Conservation (phyloP, 1,284 basidiomycete species). For the Tilletia caries region DNA sequence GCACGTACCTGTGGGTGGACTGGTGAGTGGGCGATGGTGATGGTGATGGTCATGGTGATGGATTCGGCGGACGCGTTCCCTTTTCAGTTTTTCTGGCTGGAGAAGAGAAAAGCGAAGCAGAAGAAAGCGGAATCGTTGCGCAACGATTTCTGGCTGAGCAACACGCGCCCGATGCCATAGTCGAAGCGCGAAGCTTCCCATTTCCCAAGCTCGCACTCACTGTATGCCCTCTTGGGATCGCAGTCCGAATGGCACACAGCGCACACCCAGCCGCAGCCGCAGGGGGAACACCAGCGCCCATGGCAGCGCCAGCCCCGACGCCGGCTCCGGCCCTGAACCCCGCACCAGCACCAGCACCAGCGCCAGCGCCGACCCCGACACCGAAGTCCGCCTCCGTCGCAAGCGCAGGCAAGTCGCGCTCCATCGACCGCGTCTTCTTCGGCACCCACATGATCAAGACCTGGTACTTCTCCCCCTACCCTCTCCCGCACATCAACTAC, state of each 20-base stretch:
- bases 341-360: background rate
- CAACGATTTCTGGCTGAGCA: constrained; percentile 9
- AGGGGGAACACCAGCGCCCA: background rate
- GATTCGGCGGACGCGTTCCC: background rate
- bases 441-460: constrained; percentile 51
- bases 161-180: too few relatives aligned
- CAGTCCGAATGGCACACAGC: too few relatives aligned
- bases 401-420: constrained; percentile 2
- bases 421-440: constrained; percentile 39
- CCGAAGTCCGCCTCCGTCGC: background rate
- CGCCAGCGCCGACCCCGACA: background rate
- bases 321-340: too few relatives aligned
- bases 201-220: too few relatives aligned
- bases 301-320: too few relatives aligned
- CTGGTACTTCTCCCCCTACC: constrained; percentile 53
- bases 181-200: too few relatives aligned
- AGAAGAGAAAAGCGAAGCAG: background rate
- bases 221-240: too few relatives aligned
- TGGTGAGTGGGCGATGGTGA: background rate
- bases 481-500: constrained; percentile 34
- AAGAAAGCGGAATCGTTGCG: background rate
- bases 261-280: background rate
- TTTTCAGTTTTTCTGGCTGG: too few relatives aligned
- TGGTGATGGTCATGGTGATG: background rate
- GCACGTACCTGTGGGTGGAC: background rate